These are phyloP conservation scores for Yarrowia bubula DNA, from an alignment of 805 yeast species.

Conservation along the genomic window DNA sequence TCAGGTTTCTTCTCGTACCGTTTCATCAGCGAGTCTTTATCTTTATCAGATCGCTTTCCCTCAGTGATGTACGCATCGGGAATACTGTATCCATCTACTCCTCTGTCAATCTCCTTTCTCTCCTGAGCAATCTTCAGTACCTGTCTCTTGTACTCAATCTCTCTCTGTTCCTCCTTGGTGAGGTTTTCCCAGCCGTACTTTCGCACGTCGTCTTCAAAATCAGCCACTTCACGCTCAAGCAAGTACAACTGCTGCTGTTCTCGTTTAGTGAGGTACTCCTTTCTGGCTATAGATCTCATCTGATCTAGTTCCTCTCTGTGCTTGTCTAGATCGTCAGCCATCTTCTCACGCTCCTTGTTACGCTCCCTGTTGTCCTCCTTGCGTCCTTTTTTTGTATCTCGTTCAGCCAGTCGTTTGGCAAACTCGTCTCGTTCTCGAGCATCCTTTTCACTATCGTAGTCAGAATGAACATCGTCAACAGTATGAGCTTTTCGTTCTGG, in stretches of 20 bases:
- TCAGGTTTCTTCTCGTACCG: constrained; percentile 4
- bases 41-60: constrained; percentile 53
- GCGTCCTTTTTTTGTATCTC: constrained; percentile 29
- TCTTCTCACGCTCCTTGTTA: neutral
- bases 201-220: constrained; percentile 50
- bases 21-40: constrained; percentile 43
- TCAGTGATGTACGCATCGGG: constrained; percentile 59
- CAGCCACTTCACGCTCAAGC: constrained; percentile 49
- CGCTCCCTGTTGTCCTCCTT: constrained; percentile 21
- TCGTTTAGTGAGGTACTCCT: constrained; percentile 48
- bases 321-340: neutral
- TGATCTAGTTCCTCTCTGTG: constrained; percentile 35
- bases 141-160: constrained; percentile 52
- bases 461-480: constrained; percentile 41
- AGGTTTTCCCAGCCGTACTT: constrained; percentile 56
- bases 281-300: constrained; percentile 50
- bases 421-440: constrained; percentile 38
- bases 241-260: constrained; percentile 48
- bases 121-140: constrained; percentile 47
- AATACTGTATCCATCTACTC: constrained; percentile 46
- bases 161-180: constrained; percentile 50
- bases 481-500: constrained; percentile 39
- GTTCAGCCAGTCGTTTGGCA: constrained; percentile 34
- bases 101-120: constrained; percentile 42
- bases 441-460: constrained; percentile 45